Base-by-base conservation (phyloP, 768 basidiomycete species). In the Vararia minispora region DNA sequence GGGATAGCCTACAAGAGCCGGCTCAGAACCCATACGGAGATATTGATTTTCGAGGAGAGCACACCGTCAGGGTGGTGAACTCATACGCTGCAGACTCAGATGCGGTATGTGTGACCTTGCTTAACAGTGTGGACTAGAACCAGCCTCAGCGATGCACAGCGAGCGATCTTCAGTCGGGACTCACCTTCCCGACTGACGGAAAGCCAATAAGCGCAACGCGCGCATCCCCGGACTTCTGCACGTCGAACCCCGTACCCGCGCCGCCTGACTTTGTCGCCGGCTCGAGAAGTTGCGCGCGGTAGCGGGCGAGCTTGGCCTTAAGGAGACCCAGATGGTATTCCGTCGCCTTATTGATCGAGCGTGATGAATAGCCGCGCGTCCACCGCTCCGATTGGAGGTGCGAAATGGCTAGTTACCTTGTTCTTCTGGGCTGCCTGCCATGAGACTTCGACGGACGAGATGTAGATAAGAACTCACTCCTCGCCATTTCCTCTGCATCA, bases 221-320 rank as follows among this genome's bases (percentile, higher is more conserved):
- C 28, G 90, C 89, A 63, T 94, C 91, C 43, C 90, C 89, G 34
- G 73, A 74, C 49, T 79, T 82, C 54, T 81, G 84, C 1, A 91
- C 89, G 49, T 90, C 90, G 43, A 92, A 94, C 3, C 89, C 91
- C 41, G 79, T 72, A 20, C 88, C 89, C 3, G 68, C 68, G 43
- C 79, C 76, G 13, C 84, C 74, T 4, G 81, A 83, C 58, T 97
- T 98, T 31, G 79, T 67, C 1, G 81, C 59, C 2, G 94, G 94
- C 56, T 99, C 95, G 6, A 99, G 76, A 14, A 99, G 74, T 54
- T 98, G 90, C 1, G 88, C 88, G 23, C 94, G 79, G 59, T 97
- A 98, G 37, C 88, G 77, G 2, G 92, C 91, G 14, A 94, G 68
- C 58, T 95, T 97, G 44, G 92, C 91, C 62, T 95, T 95, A 42